Evolutionary conservation across 345 rosid species (phyloP), one percentile per base, ranked within the genome.

Genomic region (Brassica cretica): DNA sequence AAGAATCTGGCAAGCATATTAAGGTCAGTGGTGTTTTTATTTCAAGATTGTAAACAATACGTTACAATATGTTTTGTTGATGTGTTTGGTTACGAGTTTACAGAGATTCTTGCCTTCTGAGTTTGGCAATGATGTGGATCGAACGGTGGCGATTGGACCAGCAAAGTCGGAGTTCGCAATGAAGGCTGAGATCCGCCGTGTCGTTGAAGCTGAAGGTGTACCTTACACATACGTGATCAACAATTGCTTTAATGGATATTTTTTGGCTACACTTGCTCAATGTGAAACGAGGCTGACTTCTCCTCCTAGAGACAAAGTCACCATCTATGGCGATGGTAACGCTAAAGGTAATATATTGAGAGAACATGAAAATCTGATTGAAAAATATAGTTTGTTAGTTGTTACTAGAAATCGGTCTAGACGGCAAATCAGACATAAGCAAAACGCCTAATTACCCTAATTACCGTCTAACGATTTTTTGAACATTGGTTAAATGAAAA

Each of bases 41-140:
- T 0, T 46, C 53, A 46, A 27, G 16, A 32, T 8, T 58, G 41
- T 35, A 8, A 8, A 8, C 10, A 7, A 35, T 35, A 8, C 41
- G 41, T 35, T 2, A 2, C 2, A 5, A 0, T 46, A 21, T 46
- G 15, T 5, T 46, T 46, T 12, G n/a, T 46, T 4, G 6, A 60
- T 0, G 5, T 24, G 3, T 64, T 33, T 15, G 69, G 27, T 24
- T 44, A 12, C 41, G 41, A 35, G 41, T 14, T 29, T 67, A 27
- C 51, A 39, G 92, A 85, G 90, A 55, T 89, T 89, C 72, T 84
- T 86, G 9, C 93, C 93, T 18, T 89, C 93, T 5, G 93, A 88
- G 84, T 89, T 89, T 79, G 93, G 91, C 15, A 79, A 82, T 58
- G 92, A 90, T 14, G 89, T 85, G 56, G 92, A 87, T 64, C 80